Base-by-base conservation (phyloP, 2,329 filamentous ascomycete genomes). In the Nemania diffusa region DNA sequence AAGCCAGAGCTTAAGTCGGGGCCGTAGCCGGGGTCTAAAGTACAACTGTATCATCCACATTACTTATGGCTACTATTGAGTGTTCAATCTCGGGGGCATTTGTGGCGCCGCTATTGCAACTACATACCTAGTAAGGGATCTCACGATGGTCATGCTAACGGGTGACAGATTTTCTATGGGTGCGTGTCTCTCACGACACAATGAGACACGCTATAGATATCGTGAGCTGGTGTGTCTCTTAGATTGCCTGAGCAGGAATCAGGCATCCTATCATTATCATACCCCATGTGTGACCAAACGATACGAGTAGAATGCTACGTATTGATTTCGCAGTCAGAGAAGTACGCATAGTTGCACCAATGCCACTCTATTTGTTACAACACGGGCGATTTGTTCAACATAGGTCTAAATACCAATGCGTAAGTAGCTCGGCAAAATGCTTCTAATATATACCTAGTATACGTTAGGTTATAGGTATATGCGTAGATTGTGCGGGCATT, bases 101-200 rank as follows among this genome's bases (percentile, higher is more conserved):
- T 40, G 13, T 40, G 44, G 32, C 29, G 22, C 51, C 40, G 29
- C 42, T 37, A 52, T 27, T 56, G 37, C n/a, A n/a, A n/a, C n/a
- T n/a, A n/a, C n/a, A n/a, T n/a, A n/a, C n/a, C n/a, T n/a, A n/a
- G 26, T 27, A 22, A 55, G 34, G 27, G 32, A 65, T 57, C 34
- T 58, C 22, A 56, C 29, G 51, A 64, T 37, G 29, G 24, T 27
- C 15, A 44, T 57, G 60, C 56, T 64, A 50, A 67, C 51, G 37
- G 34, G 59, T 59, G 32, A 46, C n/a, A 56, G 20, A 22, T 64
- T 24, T 56, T 64, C 61, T 50, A 67, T 60, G 55, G 59, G 64
- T 55, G 55, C 57, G 3, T 37, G 27, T 56, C 51, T 51, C 59
- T 26, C 17, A 58, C 52, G 22, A 63, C 56, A 67, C n/a, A 44